Base-by-base conservation (phyloP, 2,329 filamentous ascomycete genomes). In the Neofusicoccum kwambonambiense region DNA sequence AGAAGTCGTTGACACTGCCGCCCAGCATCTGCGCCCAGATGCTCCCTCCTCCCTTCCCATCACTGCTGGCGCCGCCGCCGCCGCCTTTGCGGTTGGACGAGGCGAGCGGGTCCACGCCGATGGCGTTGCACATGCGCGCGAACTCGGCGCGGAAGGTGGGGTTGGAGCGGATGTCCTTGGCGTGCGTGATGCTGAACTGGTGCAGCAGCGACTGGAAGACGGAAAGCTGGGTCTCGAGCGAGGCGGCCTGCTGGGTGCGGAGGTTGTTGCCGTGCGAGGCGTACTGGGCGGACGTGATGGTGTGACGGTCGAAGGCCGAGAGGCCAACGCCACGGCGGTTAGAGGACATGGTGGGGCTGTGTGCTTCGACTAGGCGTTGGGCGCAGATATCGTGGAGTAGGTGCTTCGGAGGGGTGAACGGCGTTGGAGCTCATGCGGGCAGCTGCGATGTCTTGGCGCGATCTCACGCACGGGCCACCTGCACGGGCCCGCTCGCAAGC, bases 21-120 rank as follows among this genome's bases (percentile, higher is more conserved):
- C 95, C 95, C 19, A 98, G 84, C 68, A 98, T 87, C 81, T 97
- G 93, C 8, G 92, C 90, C 94, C 95, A 98, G 66, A 97, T 95
- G 17, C 87, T 86, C 1, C 79, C 82, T 1, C 80, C 82, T 41
- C 77, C 80, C 37, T 39, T 39, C 11, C 54, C 41, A 7, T 42
- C 56, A 1, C 35, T 19, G 13, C 80, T 76, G 68, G 82, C 79
- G 66, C 80, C 78, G 72, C 83, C 87, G 70, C 81, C 84, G 65
- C 85, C 88, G n/a, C 66, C 68, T 64, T 61, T 72, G 69, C 34
- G 69, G 68, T 45, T 74, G 1, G 70, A 73, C 15, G 80, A 81
- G 1, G 93, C 92, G 17, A 99, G 84, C 2, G 95, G 96, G 77
- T 99, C 95, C 12, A 99, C 93, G 56, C 95, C 95, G 70, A 99